Evolutionary conservation across 2,329 filamentous ascomycete species (phyloP), one percentile per base, ranked within the genome.

Genomic region (Fusarium haematococcum): DNA sequence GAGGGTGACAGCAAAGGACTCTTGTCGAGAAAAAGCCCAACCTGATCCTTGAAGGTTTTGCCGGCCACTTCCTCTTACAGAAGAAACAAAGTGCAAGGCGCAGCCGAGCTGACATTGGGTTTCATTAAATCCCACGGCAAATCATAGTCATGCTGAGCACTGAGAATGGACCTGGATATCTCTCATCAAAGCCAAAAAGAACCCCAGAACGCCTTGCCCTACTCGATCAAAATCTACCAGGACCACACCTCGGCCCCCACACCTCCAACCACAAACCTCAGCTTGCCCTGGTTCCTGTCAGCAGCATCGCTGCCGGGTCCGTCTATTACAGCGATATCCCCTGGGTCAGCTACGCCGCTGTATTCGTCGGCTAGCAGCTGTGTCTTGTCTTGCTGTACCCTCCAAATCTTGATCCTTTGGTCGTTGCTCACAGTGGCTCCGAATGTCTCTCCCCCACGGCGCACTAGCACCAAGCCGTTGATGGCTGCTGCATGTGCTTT

Each of bases 401-500:
- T 78, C 90, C 90, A 92, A 6, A 85, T 76, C 82, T 89, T 91
- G 57, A 92, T 81, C 18, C 88, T 83, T 81, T 92, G 91, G 80
- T 92, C 91, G 70, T 91, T 92, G 78, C 90, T 89, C 35, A 85
- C 83, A 10, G 84, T 89, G 32, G 87, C 83, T 18, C 87, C 80
- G 16, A 75, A 52, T n/a, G 67, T 69, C 65, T 69, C 70, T 18
- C 58, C 58, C 25, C 57, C 69, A 20, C 74, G 73, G 10, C 74
- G 74, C 14, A 86, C 63, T 20, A 89, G 77, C 5, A 80, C 81
- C 1, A 90, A 74, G 0, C 89, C 90, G 20, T 93, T 95, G 52
- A 95, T 85, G 3, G 93, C 92, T 1, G 93, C 93, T 0, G 92
- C 91, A 78, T 97, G 94, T 0, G 93, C 92, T 2, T 86, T 86